These are phyloP conservation scores for Lodderomyces oxycetoniae DNA, from an alignment of 1,139 yeast genomes.

Conservation along the genomic window DNA sequence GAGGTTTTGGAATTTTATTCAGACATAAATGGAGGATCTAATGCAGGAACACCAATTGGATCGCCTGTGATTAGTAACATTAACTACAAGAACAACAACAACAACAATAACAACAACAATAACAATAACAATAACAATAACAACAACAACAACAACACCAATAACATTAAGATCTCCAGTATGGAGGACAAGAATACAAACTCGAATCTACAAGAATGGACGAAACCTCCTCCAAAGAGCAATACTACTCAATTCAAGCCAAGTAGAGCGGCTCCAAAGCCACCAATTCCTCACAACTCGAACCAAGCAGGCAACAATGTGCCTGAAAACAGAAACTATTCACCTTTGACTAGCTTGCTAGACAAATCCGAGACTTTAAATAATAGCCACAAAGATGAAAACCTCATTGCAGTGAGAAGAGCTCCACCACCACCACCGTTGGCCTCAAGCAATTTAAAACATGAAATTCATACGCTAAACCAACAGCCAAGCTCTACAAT, in stretches of 20 bases:
- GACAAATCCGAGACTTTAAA: slow-evolving; percentile 18
- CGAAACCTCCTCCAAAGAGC: slow-evolving; percentile 29
- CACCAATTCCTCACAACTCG: slow-evolving; percentile 22
- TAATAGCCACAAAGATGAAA: slow-evolving; percentile 14
- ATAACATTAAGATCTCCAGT: too few species aligned
- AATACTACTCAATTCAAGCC: slow-evolving; percentile 29
- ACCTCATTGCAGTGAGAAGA: slow-evolving; percentile 45
- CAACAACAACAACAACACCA: too few species aligned
- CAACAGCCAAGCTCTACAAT: slow-evolving; percentile 12
- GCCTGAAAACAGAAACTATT: slow-evolving; percentile 14
- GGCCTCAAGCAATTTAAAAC: slow-evolving; percentile 3
- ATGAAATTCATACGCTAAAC: background rate
- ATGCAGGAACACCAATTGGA: slow-evolving; percentile 27
- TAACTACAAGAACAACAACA: too few species aligned
- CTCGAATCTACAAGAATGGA: slow-evolving; percentile 35
- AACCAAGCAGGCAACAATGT: slow-evolving; percentile 16
- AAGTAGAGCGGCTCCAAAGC: slow-evolving; percentile 41
- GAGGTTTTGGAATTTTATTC: slow-evolving; percentile 88
- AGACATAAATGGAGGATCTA: slow-evolving; percentile 39
- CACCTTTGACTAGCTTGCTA: slow-evolving; percentile 36
- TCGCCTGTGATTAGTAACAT: slow-evolving; percentile 18
- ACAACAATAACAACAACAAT: too few species aligned
- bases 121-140: slow-evolving; percentile 11
- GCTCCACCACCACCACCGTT: slow-evolving; percentile 52
- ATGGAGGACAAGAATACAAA: slow-evolving; percentile 3